Percentiles rank a stretch among this genome's conserved stretches.
phyloP scores from a whole-genome alignment of 2,329 filamentous ascomycete genomes.

The Trichoderma simmonsii region DNA sequence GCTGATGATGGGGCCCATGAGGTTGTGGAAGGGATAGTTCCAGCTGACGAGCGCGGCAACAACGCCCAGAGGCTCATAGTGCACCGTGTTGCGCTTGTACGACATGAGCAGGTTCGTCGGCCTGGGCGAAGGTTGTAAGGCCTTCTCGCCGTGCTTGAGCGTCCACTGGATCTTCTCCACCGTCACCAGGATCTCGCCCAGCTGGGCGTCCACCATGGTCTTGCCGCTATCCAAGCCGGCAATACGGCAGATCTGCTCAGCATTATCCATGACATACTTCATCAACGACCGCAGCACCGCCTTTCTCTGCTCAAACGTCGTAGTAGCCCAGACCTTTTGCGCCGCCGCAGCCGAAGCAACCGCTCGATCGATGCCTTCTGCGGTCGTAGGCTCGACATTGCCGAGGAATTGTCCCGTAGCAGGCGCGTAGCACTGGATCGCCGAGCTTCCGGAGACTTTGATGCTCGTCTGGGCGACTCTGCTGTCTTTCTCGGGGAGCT shows the following conservation, averaged over 20 bases:
- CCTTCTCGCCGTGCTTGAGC: conserved; percentile 81
- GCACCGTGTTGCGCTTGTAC: conserved; percentile 89
- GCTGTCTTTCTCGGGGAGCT: conserved; percentile 54
- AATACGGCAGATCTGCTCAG: conserved; percentile 78
- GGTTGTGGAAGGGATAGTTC: conserved; percentile 97
- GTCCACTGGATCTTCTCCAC: conserved; percentile 95
- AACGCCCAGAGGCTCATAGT: conserved; percentile 89
- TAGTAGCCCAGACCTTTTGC: conserved; percentile 73
- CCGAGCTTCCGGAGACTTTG: conserved; percentile 62
- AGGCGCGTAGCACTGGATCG: conserved; percentile 82
- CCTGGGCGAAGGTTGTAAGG: conserved; percentile 66
- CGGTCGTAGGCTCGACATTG: conserved; percentile 70
- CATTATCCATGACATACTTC: conserved; percentile 81
- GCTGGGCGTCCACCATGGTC: conserved; percentile 88
- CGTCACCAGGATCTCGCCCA: conserved; percentile 93
- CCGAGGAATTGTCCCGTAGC: conserved; percentile 85
- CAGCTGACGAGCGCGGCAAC: conserved; percentile 91
- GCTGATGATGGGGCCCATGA: conserved; percentile 86
- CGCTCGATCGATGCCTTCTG: conserved; percentile 73
- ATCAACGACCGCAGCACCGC: conserved; percentile 78
- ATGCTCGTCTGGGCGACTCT: conserved; percentile 59
- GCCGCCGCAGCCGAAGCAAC: conserved; percentile 71
- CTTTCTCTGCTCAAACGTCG: conserved; percentile 72
- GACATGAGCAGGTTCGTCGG: conserved; percentile 91
- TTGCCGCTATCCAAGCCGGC: conserved; percentile 94